Evolutionary conservation across 179 eudicot genomes (phyloP).

Genomic region (Patellifolia procumbens): DNA sequence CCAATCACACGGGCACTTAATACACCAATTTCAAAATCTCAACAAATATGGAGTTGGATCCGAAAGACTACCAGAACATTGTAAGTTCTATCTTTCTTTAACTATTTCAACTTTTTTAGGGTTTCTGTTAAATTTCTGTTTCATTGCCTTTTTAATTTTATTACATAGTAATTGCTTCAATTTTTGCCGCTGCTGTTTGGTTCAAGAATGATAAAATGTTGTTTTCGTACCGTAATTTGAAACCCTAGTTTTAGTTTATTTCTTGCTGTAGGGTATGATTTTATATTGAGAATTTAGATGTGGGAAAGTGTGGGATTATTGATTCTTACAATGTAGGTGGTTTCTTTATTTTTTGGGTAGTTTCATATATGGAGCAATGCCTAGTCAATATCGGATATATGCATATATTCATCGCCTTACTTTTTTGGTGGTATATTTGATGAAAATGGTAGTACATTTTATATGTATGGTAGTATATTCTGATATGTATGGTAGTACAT

Average conservation of each 20-base stretch:
- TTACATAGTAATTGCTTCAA: neutral
- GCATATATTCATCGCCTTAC: too few relatives aligned
- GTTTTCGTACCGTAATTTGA: neutral
- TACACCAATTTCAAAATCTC: too few relatives aligned
- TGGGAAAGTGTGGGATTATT: neutral
- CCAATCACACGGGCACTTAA: neutral
- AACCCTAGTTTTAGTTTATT: constrained; percentile 22
- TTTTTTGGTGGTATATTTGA: too few relatives aligned
- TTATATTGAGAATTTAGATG: neutral
- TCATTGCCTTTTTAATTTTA: neutral
- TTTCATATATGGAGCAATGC: too few relatives aligned
- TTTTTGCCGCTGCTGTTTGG: neutral
- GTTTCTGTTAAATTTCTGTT: neutral
- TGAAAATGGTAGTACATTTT: too few relatives aligned
- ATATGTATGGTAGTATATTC: too few relatives aligned
- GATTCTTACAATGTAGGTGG: constrained; percentile 18
- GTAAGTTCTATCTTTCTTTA: constrained; percentile 38
- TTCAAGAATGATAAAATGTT: too few relatives aligned
- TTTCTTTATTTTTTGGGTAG: constrained; percentile 5
- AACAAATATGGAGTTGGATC: constrained; percentile 68
- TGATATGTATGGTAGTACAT: too few relatives aligned
- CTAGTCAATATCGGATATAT: too few relatives aligned
- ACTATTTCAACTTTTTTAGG: neutral
- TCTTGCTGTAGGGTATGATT: neutral
- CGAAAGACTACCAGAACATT: constrained; percentile 55